phyloP scores from a whole-genome alignment of 1,139 yeast genomes.

The Debaryomycetaceae sp. region DNA sequence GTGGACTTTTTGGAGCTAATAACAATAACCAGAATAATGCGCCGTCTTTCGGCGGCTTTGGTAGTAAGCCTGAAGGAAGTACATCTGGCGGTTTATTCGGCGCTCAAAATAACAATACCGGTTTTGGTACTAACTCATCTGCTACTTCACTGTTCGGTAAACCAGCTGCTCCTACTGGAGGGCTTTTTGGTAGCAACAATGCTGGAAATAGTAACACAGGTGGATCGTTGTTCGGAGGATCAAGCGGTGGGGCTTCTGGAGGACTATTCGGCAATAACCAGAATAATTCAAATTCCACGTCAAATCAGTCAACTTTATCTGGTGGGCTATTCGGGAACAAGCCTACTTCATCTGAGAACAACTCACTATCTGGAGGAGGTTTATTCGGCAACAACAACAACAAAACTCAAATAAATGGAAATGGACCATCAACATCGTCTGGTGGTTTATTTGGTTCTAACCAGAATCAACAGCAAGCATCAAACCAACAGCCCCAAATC shows the following conservation, averaged over 20 bases:
- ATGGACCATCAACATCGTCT: constrained; percentile 2
- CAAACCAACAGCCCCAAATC: constrained; percentile 24
- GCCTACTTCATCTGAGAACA: constrained; percentile 10
- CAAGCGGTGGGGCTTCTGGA: constrained; percentile 8
- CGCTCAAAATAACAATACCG: constrained; percentile 8
- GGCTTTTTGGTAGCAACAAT: constrained; percentile 27
- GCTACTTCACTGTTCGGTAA: constrained; percentile 12
- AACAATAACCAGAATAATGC: constrained; percentile 7
- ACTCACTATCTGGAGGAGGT: constrained; percentile 18
- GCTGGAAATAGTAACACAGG: constrained; percentile 9
- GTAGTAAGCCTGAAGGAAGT: constrained; percentile 20
- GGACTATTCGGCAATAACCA: constrained; percentile 9
- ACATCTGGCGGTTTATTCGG: constrained; percentile 20
- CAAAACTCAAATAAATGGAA: not conserved
- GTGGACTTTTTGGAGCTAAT: constrained; percentile 14
- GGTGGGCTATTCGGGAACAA: constrained; percentile 23
- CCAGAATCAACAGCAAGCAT: constrained; percentile 13
- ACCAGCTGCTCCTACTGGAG: constrained; percentile 14
- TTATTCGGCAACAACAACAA: constrained; percentile 33
- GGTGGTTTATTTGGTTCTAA: constrained; percentile 16
- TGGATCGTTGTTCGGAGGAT: constrained; percentile 10
- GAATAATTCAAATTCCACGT: constrained; percentile 2
- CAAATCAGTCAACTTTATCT: constrained; percentile 2
- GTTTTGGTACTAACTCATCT: not conserved
- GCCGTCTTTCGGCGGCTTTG: constrained; percentile 35